Percentiles rank a stretch among this genome's conserved stretches.
phyloP scores from a whole-genome alignment of 2,329 filamentous ascomycete species.

The Pleomassaria siparia region DNA sequence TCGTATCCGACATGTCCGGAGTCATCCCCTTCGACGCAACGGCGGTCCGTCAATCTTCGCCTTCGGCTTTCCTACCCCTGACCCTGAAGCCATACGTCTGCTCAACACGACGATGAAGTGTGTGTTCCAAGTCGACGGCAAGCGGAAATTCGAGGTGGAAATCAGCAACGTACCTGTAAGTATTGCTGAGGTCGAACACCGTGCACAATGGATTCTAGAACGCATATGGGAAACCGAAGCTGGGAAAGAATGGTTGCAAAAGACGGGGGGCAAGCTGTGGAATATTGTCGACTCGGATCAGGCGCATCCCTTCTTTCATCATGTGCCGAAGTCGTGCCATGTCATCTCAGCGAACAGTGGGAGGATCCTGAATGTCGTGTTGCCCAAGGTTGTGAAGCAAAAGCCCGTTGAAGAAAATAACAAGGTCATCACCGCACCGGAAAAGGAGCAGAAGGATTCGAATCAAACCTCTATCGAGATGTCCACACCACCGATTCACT shows the following conservation, averaged over 20 bases:
- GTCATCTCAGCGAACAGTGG: conserved; percentile 68
- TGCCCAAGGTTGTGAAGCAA: conserved; percentile 4
- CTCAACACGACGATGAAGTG: conserved; percentile 58
- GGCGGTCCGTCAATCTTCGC: conserved; percentile 44
- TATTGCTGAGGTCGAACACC: conserved; percentile 21
- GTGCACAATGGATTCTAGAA: conserved; percentile 63
- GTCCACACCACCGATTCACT: too few species aligned
- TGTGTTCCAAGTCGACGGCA: conserved; percentile 81
- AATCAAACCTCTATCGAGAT: too few species aligned
- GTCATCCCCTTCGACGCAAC: conserved; percentile 9
- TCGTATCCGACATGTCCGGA: conserved; percentile 13
- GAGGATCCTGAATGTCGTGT: conserved; percentile 73
- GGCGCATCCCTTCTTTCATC: conserved; percentile 3
- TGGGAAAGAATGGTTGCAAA: conserved; percentile 57
- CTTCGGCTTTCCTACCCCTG: conserved; percentile 58
- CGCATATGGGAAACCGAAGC: conserved; percentile 64
- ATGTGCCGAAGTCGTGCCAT: conserved; percentile 43
- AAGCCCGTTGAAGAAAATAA: background rate
- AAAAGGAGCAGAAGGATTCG: background rate
- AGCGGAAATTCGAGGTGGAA: conserved; percentile 67
- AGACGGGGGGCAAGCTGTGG: conserved; percentile 47
- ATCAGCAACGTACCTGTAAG: conserved; percentile 55
- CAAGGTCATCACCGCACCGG: background rate
- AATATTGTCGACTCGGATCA: conserved; percentile 14
- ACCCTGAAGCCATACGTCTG: conserved; percentile 53